Conservation (phyloP, 768 basidiomycete genomes). For the Tulasnella sp. region DNA sequence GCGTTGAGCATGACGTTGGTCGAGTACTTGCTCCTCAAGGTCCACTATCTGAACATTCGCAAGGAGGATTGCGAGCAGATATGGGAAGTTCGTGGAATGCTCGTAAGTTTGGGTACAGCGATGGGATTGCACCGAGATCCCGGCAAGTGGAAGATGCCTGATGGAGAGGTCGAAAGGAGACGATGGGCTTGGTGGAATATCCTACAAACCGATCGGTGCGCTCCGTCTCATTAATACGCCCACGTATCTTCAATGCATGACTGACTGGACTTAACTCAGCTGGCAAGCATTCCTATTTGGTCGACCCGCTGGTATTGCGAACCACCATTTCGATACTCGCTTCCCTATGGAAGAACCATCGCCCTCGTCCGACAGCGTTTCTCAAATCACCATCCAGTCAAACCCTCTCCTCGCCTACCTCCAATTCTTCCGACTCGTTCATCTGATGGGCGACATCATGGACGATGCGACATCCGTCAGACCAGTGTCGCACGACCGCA, state of each 20-base stretch:
- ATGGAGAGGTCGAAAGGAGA: constrained; percentile 55
- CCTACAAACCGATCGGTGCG: constrained; percentile 66
- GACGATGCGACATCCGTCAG: constrained; percentile 72
- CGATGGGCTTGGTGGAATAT: constrained; percentile 92
- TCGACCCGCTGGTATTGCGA: constrained; percentile 60
- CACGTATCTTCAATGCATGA: no score
- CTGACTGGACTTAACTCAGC: constrained; percentile 37
- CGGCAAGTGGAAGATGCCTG: constrained; percentile 61
- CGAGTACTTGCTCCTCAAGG: constrained; percentile 59
- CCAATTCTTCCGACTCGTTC: constrained; percentile 39
- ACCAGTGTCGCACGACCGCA: constrained; percentile 65
- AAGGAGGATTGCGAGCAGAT: constrained; percentile 75
- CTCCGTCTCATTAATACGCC: no score
- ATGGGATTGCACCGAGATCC: constrained; percentile 84
- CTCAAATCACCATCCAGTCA: no score
- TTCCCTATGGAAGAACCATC: constrained; percentile 57
- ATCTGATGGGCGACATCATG: constrained; percentile 75
- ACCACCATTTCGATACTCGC: constrained; percentile 76
- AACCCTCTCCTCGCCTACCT: constrained; percentile 5
- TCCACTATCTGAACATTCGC: constrained; percentile 59
- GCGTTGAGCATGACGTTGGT: constrained; percentile 62
- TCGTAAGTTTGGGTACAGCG: constrained; percentile 64
- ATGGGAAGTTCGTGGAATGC: constrained; percentile 64
- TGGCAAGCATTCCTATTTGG: constrained; percentile 89
- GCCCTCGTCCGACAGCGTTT: constrained; percentile 29